Evolutionary conservation across 306 rosid species (phyloP).

Genomic region (Albizia julibrissin): DNA sequence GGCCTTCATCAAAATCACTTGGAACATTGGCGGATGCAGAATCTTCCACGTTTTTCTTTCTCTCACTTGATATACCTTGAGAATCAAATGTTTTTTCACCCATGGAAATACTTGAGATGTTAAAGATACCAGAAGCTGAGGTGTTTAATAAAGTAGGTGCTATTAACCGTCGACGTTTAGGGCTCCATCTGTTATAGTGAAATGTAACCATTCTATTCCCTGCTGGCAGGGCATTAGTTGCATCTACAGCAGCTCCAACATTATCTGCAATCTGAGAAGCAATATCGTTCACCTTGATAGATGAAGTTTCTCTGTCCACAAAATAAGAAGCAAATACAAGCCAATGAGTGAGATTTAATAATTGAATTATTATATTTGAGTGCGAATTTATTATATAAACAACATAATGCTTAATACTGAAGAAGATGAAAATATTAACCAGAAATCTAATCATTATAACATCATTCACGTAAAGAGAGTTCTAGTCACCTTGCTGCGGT

Average conservation of each 20-base stretch:
- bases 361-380: conserved; percentile 5
- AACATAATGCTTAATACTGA: conserved; percentile 1
- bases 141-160: conserved; percentile 50
- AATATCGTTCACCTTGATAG: conserved; percentile 89
- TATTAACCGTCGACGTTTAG: conserved; percentile 77
- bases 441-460: conserved; percentile 34
- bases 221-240: conserved; percentile 68
- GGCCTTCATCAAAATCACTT: conserved; percentile 65
- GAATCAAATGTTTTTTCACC: conserved; percentile 49
- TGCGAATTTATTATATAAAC: not conserved
- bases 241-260: conserved; percentile 92
- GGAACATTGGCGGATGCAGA: conserved; percentile 33
- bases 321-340: conserved; percentile 28
- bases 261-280: conserved; percentile 87
- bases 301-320: conserved; percentile 83
- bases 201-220: conserved; percentile 65
- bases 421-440: conserved; percentile 9
- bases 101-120: conserved; percentile 43
- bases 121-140: conserved; percentile 42
- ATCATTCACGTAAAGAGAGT: conserved; percentile 33
- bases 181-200: conserved; percentile 79
- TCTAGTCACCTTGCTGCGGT: conserved; percentile 88
- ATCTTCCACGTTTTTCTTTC: conserved; percentile 48
- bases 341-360: conserved; percentile 36
- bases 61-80: conserved; percentile 41